Evolutionary conservation across 345 rosid genomes (phyloP).

Genomic region (Lagerstroemia speciosa): DNA sequence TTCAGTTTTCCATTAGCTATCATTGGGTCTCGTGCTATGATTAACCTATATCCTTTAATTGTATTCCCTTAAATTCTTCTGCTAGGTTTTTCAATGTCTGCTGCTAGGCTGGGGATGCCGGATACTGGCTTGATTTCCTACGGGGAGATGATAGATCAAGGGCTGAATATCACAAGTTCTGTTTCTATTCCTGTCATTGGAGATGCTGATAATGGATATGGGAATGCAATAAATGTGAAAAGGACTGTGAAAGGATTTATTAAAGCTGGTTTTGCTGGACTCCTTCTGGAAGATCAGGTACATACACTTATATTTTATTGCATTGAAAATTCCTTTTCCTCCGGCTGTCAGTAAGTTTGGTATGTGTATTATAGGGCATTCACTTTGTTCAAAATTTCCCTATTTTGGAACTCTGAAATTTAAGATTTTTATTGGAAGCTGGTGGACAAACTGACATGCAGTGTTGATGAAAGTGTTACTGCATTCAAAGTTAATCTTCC

Average conservation of each 20-base stretch:
- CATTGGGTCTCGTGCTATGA: background rate
- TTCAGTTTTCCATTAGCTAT: background rate
- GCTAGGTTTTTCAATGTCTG: conserved; percentile 79
- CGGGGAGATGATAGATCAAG: conserved; percentile 92
- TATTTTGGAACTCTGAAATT: too few relatives aligned
- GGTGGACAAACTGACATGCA: background rate
- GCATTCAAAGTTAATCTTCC: background rate
- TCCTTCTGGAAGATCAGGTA: conserved; percentile 82
- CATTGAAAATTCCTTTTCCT: background rate
- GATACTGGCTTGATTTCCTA: conserved; percentile 68
- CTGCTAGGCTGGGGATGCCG: conserved; percentile 64
- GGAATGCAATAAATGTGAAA: conserved; percentile 78
- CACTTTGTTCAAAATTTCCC: too few relatives aligned
- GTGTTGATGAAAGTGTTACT: background rate
- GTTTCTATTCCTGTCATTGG: conserved; percentile 77
- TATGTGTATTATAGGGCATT: too few relatives aligned
- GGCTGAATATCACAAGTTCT: conserved; percentile 62
- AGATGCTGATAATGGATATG: conserved; percentile 78
- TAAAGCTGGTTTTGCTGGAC: conserved; percentile 82
- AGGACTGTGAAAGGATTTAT: conserved; percentile 80
- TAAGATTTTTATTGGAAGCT: background rate
- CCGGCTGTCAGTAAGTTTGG: background rate
- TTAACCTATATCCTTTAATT: background rate
- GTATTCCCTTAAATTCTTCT: conserved; percentile 9
- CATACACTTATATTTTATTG: background rate